Conservation (phyloP, 345 rosid species). For the Eucalyptus pauciflora region DNA sequence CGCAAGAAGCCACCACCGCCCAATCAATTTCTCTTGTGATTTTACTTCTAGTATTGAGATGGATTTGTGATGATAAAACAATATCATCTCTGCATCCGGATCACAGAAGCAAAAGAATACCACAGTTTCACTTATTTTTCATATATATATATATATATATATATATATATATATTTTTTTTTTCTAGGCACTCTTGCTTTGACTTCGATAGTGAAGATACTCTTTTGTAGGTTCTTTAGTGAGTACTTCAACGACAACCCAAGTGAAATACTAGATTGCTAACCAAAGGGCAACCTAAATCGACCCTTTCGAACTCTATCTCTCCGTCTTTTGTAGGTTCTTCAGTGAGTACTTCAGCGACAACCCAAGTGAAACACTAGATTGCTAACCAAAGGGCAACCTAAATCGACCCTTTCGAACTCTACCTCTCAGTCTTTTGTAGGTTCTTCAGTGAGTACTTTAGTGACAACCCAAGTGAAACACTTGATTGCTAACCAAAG, state of each 20-base stretch:
- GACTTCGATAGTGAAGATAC: background rate
- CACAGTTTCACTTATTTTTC: background rate
- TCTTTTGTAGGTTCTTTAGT: no score
- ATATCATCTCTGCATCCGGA: background rate
- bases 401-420: accelerated
- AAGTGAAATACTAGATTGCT: background rate
- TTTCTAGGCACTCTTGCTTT: background rate
- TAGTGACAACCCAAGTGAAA: accelerated
- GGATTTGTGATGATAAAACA: background rate
- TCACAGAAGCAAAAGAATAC: background rate
- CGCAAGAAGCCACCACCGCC: no score
- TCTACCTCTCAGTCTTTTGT: accelerated
- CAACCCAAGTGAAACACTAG: background rate
- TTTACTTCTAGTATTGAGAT: background rate
- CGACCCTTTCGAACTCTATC: accelerated
- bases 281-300: background rate
- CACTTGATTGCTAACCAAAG: background rate
- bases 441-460: no score
- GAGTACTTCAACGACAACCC: accelerated
- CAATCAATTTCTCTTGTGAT: background rate
- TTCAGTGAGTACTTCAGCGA: accelerated
- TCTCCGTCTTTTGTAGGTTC: no score
- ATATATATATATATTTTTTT: no score
- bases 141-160: no score
- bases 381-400: background rate